Evolutionary conservation across 768 basidiomycete species (phyloP).

Genomic region (Mrakia frigida): DNA sequence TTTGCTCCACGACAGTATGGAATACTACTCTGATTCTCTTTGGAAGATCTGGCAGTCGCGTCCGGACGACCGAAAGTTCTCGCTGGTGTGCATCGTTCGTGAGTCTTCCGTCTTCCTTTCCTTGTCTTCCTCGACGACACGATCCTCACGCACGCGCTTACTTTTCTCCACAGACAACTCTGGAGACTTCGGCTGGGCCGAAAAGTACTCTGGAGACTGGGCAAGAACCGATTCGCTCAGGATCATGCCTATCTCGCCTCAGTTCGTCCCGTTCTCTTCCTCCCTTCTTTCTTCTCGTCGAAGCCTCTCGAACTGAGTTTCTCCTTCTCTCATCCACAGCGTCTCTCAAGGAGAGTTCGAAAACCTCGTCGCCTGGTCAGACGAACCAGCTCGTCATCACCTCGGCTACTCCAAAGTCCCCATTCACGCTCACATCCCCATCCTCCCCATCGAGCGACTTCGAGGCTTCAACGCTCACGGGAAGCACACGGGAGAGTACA

Average conservation of each 20-base stretch:
- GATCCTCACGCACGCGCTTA: background rate
- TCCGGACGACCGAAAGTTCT: slow-evolving; percentile 15
- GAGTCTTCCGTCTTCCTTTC: background rate
- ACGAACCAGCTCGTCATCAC: background rate
- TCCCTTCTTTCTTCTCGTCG: background rate
- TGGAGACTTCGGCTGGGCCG: slow-evolving; percentile 7
- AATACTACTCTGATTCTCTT: slow-evolving; percentile 5
- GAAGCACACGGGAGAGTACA: background rate
- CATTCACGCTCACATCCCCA: slow-evolving; percentile 20
- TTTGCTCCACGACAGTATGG: background rate
- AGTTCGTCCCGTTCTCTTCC: background rate
- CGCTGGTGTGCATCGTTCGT: slow-evolving; percentile 22
- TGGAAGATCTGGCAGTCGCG: slow-evolving; percentile 19
- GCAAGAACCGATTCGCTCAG: background rate
- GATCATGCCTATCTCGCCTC: slow-evolving; percentile 15
- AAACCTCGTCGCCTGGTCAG: background rate
- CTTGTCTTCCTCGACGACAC: background rate
- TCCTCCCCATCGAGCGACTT: slow-evolving; percentile 16
- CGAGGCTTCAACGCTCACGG: slow-evolving; percentile 13
- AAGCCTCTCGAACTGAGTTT: background rate
- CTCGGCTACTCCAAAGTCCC: slow-evolving; percentile 12
- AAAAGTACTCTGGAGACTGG: slow-evolving; percentile 23
- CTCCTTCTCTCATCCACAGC: background rate
- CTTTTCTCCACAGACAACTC: slow-evolving; percentile 12
- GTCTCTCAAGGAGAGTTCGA: background rate